phyloP scores from a whole-genome alignment of 1,284 basidiomycete species.

The Kalmanozyma brasiliensis region DNA sequence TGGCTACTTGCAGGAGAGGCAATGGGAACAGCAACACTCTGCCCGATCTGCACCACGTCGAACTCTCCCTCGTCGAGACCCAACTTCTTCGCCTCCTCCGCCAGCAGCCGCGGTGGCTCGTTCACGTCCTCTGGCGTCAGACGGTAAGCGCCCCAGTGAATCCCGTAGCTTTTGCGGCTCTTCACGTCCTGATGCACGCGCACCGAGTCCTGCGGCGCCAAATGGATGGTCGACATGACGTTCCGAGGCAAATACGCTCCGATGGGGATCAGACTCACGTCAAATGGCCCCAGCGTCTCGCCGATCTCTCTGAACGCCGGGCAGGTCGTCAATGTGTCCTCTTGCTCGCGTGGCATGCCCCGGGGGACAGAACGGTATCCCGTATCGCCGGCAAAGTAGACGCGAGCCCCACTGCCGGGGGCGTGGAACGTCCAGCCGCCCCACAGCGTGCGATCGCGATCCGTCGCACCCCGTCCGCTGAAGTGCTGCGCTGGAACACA shows the following conservation, averaged over 20 bases:
- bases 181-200: conserved; percentile 49
- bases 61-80: conserved; percentile 45
- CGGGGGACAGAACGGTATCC: conserved; percentile 48
- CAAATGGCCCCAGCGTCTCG: conserved; percentile 55
- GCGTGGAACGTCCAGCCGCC: conserved; percentile 54
- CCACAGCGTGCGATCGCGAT: conserved; percentile 56
- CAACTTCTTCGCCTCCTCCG: conserved; percentile 32
- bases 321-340: conserved; percentile 46
- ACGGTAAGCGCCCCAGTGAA: conserved; percentile 56
- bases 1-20: not conserved
- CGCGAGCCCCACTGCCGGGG: conserved; percentile 28
- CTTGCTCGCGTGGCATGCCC: conserved; percentile 39
- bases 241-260: conserved; percentile 60
- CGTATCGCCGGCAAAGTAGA: conserved; percentile 59
- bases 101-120: conserved; percentile 47
- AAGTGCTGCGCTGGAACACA: conserved; percentile 61
- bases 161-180: conserved; percentile 38
- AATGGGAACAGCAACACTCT: conserved; percentile 43
- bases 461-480: conserved; percentile 27
- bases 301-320: conserved; percentile 62
- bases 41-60: conserved; percentile 41
- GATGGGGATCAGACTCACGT: conserved; percentile 54
- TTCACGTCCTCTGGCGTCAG: conserved; percentile 57
- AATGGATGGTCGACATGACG: conserved; percentile 53
- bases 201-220: conserved; percentile 54